phyloP scores from a whole-genome alignment of 805 yeast genomes.

The Kuraishia floccosa region DNA sequence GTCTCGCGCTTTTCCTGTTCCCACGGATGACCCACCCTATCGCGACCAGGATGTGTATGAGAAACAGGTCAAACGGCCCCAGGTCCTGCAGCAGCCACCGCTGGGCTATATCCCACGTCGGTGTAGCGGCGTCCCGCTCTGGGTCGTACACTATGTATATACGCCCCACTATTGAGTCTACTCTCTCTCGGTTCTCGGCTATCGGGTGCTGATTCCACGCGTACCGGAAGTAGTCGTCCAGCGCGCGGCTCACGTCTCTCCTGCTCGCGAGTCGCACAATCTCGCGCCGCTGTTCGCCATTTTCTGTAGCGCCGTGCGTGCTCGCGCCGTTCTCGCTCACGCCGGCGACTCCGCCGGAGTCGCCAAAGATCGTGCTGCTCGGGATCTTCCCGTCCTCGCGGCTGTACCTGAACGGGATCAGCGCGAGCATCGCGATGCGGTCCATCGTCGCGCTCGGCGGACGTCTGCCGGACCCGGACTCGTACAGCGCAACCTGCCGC shows the following conservation, averaged over 20 bases:
- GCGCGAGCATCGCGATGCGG: conserved; percentile 7
- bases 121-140: no score
- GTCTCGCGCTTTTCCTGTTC: no score
- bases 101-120: conserved; percentile 1
- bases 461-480: no score
- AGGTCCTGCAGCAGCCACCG: conserved; percentile 1
- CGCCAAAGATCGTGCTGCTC: conserved; percentile 8
- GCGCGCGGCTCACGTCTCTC: conserved; percentile 4
- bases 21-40: no score
- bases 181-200: conserved; percentile 4
- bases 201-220: conserved; percentile 12
- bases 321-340: no score
- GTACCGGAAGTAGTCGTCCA: conserved; percentile 7
- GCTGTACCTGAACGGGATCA: conserved; percentile 7
- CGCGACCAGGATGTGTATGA: conserved; percentile 6
- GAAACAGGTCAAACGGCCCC: conserved; percentile 6
- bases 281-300: conserved; percentile 1
- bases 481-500: no score
- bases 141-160: conserved; percentile 3
- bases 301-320: not conserved
- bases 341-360: no score
- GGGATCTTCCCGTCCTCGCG: conserved; percentile 6
- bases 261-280: no score
- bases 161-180: conserved; percentile 2
- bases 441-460: no score